Percentiles rank a stretch among this genome's conserved stretches.
Conservation (phyloP, 495 filamentous ascomycete species). For the Rostrohypoxylon terebratum region DNA sequence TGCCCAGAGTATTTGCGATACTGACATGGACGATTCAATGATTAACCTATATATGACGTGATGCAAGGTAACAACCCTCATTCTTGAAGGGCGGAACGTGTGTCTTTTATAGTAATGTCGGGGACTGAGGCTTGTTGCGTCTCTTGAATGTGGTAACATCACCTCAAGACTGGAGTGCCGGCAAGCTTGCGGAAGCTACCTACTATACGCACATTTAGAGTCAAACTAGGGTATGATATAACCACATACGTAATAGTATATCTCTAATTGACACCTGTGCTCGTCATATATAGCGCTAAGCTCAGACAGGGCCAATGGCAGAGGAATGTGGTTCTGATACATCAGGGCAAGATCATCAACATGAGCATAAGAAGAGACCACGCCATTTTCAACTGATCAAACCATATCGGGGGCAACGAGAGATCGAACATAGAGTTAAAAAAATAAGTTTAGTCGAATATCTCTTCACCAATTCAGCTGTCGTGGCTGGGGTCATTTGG, state of each 20-base stretch:
- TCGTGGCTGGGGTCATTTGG: not conserved
- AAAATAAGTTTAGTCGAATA: not conserved
- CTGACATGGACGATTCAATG: constrained; percentile 6
- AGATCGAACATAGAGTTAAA: not conserved
- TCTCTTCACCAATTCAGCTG: too few relatives aligned
- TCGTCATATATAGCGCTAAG: not conserved
- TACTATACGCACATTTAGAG: not conserved
- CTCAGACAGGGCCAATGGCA: not conserved
- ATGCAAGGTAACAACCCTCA: not conserved
- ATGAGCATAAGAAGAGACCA: not conserved
- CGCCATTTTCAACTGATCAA: not conserved
- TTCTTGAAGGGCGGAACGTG: not conserved
- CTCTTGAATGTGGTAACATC: constrained; percentile 1
- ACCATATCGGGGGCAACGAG: not conserved
- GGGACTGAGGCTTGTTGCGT: constrained; percentile 1
- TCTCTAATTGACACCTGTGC: not conserved
- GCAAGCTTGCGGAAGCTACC: not conserved
- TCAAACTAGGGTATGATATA: not conserved
- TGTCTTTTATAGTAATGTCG: constrained; percentile 22
- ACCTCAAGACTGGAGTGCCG: constrained; percentile 7
- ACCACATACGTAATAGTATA: constrained; percentile 32
- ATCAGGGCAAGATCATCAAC: constrained; percentile 19
- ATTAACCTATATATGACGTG: not conserved
- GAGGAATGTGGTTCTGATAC: constrained; percentile 29
- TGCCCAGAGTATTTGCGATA: constrained; percentile 13